Base-by-base conservation (phyloP, 345 rosid genomes). In the Populus pruinosa region DNA sequence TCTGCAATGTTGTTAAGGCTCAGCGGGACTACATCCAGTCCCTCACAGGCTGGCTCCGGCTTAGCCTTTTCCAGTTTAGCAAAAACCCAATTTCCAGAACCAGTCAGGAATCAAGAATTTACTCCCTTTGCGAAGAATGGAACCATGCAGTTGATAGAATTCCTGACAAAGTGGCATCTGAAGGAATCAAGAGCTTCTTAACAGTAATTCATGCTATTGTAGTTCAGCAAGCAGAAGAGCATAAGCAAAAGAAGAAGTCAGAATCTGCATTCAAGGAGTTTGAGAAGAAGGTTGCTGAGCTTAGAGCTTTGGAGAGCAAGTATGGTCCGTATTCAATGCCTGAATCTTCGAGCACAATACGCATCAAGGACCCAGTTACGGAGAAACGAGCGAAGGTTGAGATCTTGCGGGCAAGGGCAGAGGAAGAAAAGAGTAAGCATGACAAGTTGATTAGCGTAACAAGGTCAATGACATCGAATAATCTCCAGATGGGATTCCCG, bases 141-240 rank as follows among this genome's bases (percentile, higher is more conserved):
- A 92, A 92, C 41, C 90, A 87, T 67, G 97, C 96, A 20, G 83
- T 92, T 3, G 94, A 93, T 80, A 76, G 97, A 74, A 88, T 92
- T 79, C 99, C 98, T 3, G 99, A 93, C 86, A 96, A 92, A 79
- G 99, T 93, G 73, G 99, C 98, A 82, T 91, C 99, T 0, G 98
- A 96, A 87, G 99, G 96, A 73, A 93, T 96, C 84, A 93, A 91
- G 77, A 92, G 98, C 84, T 90, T 96, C 82, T 71, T 96, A 59
- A 83, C 90, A 0, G 97, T 91, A 21, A 88, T 96, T 75, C 94
- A 92, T n/a, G 93, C 91, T 14, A 90, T 96, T 7, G 98, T 96
- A 53, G 89, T 83, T 53, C 99, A 96, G 77, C 99, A 96, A 68
- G 88, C 84, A 2, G 97, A 88, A 18, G 98, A 96, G 81, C 89